These are phyloP conservation scores for Grigorovia jiainica DNA, from an alignment of 805 yeast species.

Conservation along the genomic window DNA sequence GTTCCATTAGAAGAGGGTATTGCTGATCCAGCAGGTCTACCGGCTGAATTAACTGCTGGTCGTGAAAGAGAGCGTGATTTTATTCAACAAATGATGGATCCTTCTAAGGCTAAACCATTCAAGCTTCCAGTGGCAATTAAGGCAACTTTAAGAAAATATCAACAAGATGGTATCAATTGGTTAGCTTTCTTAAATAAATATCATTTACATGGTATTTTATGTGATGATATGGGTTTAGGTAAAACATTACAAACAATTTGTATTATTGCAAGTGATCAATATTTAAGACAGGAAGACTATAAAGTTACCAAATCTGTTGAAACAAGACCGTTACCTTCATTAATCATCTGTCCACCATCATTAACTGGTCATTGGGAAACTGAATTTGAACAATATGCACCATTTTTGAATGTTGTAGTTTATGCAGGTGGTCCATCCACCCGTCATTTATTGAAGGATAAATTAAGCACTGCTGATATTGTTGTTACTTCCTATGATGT, in stretches of 20 bases:
- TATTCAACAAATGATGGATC: constrained; percentile 96
- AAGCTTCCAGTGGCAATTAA: constrained; percentile 83
- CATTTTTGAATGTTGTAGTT: constrained; percentile 69
- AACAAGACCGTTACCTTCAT: constrained; percentile 66
- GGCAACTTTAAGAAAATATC: constrained; percentile 88
- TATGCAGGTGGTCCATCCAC: constrained; percentile 89
- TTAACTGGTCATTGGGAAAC: constrained; percentile 99
- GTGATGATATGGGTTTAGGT: constrained; percentile 99
- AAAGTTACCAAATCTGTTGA: constrained; percentile 50
- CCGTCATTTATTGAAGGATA: constrained; percentile 46
- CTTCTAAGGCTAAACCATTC: constrained; percentile 78
- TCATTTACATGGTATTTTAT: constrained; percentile 90
- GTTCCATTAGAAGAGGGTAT: constrained; percentile 98
- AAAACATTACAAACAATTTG: constrained; percentile 95
- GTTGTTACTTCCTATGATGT: constrained; percentile 95
- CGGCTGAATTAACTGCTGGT: constrained; percentile 70
- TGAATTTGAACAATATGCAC: constrained; percentile 83
- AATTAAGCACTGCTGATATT: constrained; percentile 57
- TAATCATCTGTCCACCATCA: constrained; percentile 93
- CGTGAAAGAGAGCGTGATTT: constrained; percentile 92
- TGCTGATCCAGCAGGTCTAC: constrained; percentile 89
- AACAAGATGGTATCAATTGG: constrained; percentile 99
- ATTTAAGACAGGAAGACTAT: constrained; percentile 65
- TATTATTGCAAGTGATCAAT: constrained; percentile 93
- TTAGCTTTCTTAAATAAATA: constrained; percentile 88